Base-by-base conservation (phyloP, 2,329 filamentous ascomycete species). In the Arthrobotrys musiformis region DNA sequence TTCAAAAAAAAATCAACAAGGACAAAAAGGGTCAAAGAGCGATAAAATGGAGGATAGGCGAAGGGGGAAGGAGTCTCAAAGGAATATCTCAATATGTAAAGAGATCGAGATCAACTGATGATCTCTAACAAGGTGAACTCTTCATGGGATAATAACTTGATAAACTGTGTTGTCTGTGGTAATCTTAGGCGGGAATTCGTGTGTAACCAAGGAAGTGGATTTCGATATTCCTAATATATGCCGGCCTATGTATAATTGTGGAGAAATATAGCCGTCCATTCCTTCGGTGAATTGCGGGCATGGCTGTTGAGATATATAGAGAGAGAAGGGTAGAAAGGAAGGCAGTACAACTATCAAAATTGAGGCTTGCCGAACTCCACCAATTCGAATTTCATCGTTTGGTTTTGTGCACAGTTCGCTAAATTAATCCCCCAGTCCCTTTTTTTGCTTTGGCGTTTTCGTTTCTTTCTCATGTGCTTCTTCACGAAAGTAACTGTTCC, bases 161-260 rank as follows among this genome's bases (percentile, higher is more conserved):
- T 17, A 17, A 42, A 58, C 19, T 69, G 63, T 52, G 63, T 76
- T 76, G 63, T 68, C 9, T 28, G 63, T 69, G 63, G 64, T 7
- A 50, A 52, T 74, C 30, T 35, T 24, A 56, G 24, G 26, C 19
- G 28, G 33, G 28, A 26, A 48, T 30, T 28, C 17, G 48, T 54
- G 54, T 30, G 30, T 19, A 62, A 70, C 35, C 33, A 40, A 37
- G 13, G 19, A 54, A 9, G 37, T 2, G 24, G 7, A 24, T 5
- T 9, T 7, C 4, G 9, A 48, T 26, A 56, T 9, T 19, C 35
- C 24, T 33, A 17, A 35, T 15, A 76, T n/a, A n/a, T n/a, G n/a
- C n/a, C n/a, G n/a, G n/a, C n/a, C n/a, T n/a, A n/a, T 52, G 70
- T 62, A 63, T 63, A 69, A 77, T 66, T 64, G 60, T 70, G 66